phyloP scores from a whole-genome alignment of 768 basidiomycete species.

The Amanita muscaria region DNA sequence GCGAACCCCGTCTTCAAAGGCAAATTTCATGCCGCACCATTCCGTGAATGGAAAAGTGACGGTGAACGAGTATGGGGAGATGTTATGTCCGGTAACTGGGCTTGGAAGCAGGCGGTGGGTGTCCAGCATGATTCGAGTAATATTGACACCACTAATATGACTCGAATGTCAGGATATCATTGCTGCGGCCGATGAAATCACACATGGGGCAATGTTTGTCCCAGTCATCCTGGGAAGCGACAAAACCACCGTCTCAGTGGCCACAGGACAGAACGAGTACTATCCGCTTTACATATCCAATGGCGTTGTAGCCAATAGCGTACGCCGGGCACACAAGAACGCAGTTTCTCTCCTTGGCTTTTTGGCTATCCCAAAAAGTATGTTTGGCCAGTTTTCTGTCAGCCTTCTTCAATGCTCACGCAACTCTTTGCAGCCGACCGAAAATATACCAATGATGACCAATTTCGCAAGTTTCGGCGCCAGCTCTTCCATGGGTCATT shows the following conservation, averaged over 20 bases:
- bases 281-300: constrained; percentile 26
- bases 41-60: constrained; percentile 25
- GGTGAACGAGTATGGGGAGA: constrained; percentile 20
- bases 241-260: constrained; percentile 30
- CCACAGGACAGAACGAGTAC: constrained; percentile 27
- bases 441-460: constrained; percentile 5
- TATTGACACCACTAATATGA: neutral
- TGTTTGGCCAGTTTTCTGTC: neutral
- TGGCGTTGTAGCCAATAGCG: constrained; percentile 24
- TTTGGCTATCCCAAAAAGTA: constrained; percentile 12
- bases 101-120: constrained; percentile 34
- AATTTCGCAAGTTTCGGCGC: constrained; percentile 13
- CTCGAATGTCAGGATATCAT: constrained; percentile 17
- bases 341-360: constrained; percentile 22
- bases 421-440: constrained; percentile 5
- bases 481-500: constrained; percentile 16
- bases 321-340: constrained; percentile 23
- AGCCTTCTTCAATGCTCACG: neutral
- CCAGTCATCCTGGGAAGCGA: constrained; percentile 30
- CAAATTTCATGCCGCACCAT: constrained; percentile 23
- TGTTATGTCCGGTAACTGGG: constrained; percentile 34
- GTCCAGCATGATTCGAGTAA: too few species aligned
- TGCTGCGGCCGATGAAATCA: constrained; percentile 14
- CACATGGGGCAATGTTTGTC: constrained; percentile 22
- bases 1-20: neutral